These are phyloP conservation scores for Exophiala spinifera DNA, from an alignment of 2,329 filamentous ascomycete species.

Conservation along the genomic window DNA sequence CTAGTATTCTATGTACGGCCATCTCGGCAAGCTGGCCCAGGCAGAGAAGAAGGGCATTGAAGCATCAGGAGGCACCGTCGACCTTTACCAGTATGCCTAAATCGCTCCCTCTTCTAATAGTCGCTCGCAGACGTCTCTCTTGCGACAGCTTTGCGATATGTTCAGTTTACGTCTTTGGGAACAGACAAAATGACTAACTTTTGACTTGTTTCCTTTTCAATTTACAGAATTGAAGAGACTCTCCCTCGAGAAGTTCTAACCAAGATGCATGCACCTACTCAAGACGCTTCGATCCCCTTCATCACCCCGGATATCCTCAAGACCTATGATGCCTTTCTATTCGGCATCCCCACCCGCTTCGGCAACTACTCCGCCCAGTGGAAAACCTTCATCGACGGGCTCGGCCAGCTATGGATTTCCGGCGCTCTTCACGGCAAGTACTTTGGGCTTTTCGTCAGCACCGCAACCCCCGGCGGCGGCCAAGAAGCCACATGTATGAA, in stretches of 20 bases:
- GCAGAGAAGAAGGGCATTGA: slow-evolving; percentile 89
- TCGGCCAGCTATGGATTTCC: slow-evolving; percentile 75
- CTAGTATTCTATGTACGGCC: slow-evolving; percentile 92
- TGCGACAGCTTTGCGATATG: no score
- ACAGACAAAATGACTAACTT: no score
- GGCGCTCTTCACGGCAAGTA: slow-evolving; percentile 84
- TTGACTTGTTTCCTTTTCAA: no score
- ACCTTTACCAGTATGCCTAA: slow-evolving; percentile 78
- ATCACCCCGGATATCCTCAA: slow-evolving; percentile 62
- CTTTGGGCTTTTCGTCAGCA: slow-evolving; percentile 86
- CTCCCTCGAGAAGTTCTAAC: slow-evolving; percentile 74
- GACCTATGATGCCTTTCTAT: slow-evolving; percentile 80
- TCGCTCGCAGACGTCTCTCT: background rate
- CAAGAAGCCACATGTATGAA: slow-evolving; percentile 85
- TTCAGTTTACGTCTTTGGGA: no score
- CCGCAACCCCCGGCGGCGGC: slow-evolving; percentile 79
- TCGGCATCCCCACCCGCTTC: slow-evolving; percentile 93
- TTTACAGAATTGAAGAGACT: slow-evolving; percentile 77
- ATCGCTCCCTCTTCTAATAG: no score
- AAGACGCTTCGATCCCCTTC: slow-evolving; percentile 62
- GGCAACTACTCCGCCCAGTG: slow-evolving; percentile 97
- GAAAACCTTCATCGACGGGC: slow-evolving; percentile 83
- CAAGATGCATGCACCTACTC: slow-evolving; percentile 88
- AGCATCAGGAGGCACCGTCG: slow-evolving; percentile 75
- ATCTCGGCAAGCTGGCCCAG: slow-evolving; percentile 78